Conservation (phyloP, 345 rosid species). For the Citrus maxima region DNA sequence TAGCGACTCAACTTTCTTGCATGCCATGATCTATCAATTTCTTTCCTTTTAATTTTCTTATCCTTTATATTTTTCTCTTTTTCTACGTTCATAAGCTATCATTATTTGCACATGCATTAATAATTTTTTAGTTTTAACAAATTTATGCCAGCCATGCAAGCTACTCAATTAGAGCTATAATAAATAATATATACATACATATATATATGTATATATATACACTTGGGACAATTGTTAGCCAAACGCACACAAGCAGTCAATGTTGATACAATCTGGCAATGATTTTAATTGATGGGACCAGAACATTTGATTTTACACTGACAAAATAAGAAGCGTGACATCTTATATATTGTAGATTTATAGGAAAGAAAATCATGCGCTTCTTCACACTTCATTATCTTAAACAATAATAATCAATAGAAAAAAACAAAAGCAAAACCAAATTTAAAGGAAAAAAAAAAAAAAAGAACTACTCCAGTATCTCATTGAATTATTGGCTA, state of each 20-base stretch:
- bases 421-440: too few species aligned
- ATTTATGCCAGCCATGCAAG: background rate
- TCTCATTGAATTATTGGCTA: background rate
- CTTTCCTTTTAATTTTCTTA: background rate
- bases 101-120: background rate
- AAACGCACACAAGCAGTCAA: background rate
- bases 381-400: background rate
- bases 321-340: background rate
- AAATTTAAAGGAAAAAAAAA: too few species aligned
- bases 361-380: background rate
- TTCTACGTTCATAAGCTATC: background rate
- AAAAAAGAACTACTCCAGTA: too few species aligned
- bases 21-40: background rate
- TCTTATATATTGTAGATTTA: background rate
- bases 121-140: background rate
- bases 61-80: background rate
- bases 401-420: background rate
- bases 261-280: background rate
- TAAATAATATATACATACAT: background rate
- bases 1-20: slow-evolving; percentile 9
- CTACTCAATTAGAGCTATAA: background rate
- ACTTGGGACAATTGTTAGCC: background rate
- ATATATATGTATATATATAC: too few species aligned
- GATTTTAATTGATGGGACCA: slow-evolving; percentile 12
- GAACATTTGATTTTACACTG: background rate